Evolutionary conservation across 768 basidiomycete genomes (phyloP).

Genomic region (Pleurotus cornucopiae): DNA sequence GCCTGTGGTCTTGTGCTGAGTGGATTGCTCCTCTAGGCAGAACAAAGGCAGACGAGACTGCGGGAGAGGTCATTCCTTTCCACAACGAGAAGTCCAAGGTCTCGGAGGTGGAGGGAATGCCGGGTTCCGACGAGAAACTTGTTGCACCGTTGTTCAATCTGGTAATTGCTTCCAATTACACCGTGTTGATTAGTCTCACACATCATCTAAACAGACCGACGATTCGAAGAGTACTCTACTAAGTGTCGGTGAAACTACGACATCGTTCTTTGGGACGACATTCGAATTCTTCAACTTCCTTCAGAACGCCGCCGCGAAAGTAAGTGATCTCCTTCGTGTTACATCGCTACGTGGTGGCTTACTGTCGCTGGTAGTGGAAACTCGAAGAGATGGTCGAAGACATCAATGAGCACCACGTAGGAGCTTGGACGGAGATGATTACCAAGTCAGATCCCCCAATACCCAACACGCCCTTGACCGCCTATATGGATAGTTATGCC

Average conservation of each 20-base stretch:
- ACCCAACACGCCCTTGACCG: conserved; percentile 64
- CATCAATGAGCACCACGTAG: conserved; percentile 81
- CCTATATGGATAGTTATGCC: conserved; percentile 75
- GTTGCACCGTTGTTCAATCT: conserved; percentile 82
- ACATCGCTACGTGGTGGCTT: background rate
- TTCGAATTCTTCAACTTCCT: conserved; percentile 79
- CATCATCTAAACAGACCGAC: conserved; percentile 47
- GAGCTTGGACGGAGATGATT: conserved; percentile 82
- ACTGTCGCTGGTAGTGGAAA: conserved; percentile 36
- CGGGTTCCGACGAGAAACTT: conserved; percentile 49
- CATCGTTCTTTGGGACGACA: conserved; percentile 71
- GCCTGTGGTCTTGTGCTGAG: conserved; percentile 67
- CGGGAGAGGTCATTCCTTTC: conserved; percentile 64
- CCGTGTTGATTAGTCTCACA: background rate
- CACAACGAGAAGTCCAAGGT: conserved; percentile 71
- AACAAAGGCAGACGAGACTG: conserved; percentile 54
- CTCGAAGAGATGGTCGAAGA: conserved; percentile 72
- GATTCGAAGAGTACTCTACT: conserved; percentile 69
- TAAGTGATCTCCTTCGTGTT: conserved; percentile 19
- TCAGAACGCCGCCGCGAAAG: conserved; percentile 66
- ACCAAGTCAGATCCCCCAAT: conserved; percentile 65
- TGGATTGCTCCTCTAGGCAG: conserved; percentile 72
- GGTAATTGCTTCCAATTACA: conserved; percentile 31
- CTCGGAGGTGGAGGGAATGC: conserved; percentile 59
- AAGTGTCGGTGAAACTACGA: conserved; percentile 61